A percentile compares a stretch with the other conserved stretches of the same genome.
phyloP scores from a whole-genome alignment of 176 grass and related monocot genomes.

The Tillandsia fasciculata region DNA sequence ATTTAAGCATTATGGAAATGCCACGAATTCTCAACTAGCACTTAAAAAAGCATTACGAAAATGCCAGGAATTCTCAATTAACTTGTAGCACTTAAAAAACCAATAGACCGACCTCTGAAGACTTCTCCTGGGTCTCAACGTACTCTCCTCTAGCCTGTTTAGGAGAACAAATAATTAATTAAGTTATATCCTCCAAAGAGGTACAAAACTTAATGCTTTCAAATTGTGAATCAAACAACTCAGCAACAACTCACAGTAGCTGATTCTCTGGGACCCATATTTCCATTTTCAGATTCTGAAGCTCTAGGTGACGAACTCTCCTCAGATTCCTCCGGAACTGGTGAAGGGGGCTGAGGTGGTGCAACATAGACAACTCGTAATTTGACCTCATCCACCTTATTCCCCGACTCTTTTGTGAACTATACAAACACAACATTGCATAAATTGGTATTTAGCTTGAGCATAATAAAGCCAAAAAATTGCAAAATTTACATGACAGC shows the following conservation, averaged over 20 bases:
- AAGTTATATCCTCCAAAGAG: background rate
- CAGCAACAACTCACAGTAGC: constrained; percentile 3
- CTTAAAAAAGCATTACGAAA: too few species aligned
- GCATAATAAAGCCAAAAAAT: background rate
- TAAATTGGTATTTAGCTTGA: background rate
- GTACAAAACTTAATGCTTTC: background rate
- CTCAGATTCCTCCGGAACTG: constrained; percentile 6
- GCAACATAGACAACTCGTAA: constrained; percentile 18
- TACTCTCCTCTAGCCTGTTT: background rate
- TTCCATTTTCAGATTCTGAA: background rate
- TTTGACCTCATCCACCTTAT: constrained; percentile 36
- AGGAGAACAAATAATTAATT: background rate
- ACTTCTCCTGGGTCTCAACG: background rate
- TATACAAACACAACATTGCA: constrained; percentile 7
- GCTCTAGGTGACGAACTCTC: constrained; percentile 1
- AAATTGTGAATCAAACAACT: background rate
- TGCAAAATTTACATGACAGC: too few species aligned
- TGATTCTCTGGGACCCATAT: background rate
- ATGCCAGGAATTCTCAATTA: too few species aligned
- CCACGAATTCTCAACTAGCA: too few species aligned
- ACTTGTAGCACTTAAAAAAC: too few species aligned
- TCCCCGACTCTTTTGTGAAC: constrained; percentile 28
- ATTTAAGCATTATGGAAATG: too few species aligned
- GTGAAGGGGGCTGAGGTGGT: constrained; percentile 4
- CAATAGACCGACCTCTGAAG: background rate